Base-by-base conservation (phyloP, 106 monocot genomes). In the Apostasia shenzhenica region DNA sequence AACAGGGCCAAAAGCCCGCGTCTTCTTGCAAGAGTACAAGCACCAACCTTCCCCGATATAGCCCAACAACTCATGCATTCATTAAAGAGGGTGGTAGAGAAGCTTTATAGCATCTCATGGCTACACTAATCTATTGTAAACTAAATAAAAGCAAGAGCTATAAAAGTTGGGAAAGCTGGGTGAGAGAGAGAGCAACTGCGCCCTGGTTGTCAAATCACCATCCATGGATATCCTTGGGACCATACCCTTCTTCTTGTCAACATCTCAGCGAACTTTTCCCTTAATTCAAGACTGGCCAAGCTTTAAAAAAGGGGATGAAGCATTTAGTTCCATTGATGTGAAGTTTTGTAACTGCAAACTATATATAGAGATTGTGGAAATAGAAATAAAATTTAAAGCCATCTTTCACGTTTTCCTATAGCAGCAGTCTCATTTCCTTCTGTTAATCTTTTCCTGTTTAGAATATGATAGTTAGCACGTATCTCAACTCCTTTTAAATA, bases 171-270 rank as follows among this genome's bases (percentile, higher is more conserved):
- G 14, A 8, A 65, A 48, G 48, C 45, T 3, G 11, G 4, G 47
- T 13, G 14, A 14, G 26, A 63, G 47, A 5, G 14, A 14, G 26
- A 63, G 46, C 63, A 63, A 51, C 66, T 75, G 59, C 74, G 66
- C 73, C 82, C 67, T 78, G 56, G 60, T 52, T 75, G 79, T 76
- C 79, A 83, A 59, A 71, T 79, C 79, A 76, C 51, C 68, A 63
- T 79, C 79, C 57, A 69, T 69, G 79, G 79, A 83, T 83, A 69
- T 79, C 41, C 49, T 76, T 79, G 79, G 83, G 79, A 76, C 83
- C 83, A 72, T 79, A 37, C 50, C 61, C 56, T 67, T 39, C 38
- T 63, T 71, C 45, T 70, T 11, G 70, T 77, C 77, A 66, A 69
- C 66, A 74, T 78, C 77, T 70, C 14, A 55, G 1, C 73, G 9